Evolutionary conservation across 768 basidiomycete genomes (phyloP).

Genomic region (Xerocomus spinulosus): DNA sequence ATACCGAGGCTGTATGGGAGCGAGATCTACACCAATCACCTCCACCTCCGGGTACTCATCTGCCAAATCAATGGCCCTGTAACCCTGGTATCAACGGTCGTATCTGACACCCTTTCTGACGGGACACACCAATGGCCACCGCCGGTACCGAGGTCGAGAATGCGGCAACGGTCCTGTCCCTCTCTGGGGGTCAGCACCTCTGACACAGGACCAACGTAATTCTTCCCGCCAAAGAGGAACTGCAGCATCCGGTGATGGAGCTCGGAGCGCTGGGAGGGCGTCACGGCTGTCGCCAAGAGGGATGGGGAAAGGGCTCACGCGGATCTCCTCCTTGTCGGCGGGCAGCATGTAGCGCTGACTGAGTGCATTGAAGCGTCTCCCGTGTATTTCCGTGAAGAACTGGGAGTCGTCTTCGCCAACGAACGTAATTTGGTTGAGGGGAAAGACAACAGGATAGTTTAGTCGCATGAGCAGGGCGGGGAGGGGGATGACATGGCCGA

Average conservation of each 20-base stretch:
- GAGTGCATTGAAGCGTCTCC: constrained; percentile 51
- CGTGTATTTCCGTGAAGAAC: constrained; percentile 52
- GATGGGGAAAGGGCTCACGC: constrained; percentile 33
- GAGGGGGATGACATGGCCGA: constrained; percentile 21
- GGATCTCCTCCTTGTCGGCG: constrained; percentile 61
- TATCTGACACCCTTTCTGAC: background rate
- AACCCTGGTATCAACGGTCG: background rate
- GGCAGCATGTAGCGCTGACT: constrained; percentile 59
- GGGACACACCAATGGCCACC: constrained; percentile 52
- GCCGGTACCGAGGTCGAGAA: constrained; percentile 70
- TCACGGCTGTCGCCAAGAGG: background rate
- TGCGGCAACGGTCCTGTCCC: constrained; percentile 31
- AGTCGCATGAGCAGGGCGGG: constrained; percentile 23
- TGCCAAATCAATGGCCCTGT: constrained; percentile 69
- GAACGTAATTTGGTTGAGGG: constrained; percentile 34
- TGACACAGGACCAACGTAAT: constrained; percentile 62
- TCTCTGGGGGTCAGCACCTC: constrained; percentile 43
- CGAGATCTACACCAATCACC: constrained; percentile 66
- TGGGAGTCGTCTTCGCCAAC: constrained; percentile 43
- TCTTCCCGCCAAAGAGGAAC: constrained; percentile 59
- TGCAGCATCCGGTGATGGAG: constrained; percentile 62
- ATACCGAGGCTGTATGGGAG: constrained; percentile 69
- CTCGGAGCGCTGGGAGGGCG: constrained; percentile 49
- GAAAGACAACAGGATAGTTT: constrained; percentile 31
- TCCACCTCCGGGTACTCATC: constrained; percentile 66